Percentiles rank a stretch among this genome's conserved stretches.
Evolutionary conservation across 2,329 filamentous ascomycete species (phyloP).

Genomic region (Xenosphaeropsis pyriputrescens): DNA sequence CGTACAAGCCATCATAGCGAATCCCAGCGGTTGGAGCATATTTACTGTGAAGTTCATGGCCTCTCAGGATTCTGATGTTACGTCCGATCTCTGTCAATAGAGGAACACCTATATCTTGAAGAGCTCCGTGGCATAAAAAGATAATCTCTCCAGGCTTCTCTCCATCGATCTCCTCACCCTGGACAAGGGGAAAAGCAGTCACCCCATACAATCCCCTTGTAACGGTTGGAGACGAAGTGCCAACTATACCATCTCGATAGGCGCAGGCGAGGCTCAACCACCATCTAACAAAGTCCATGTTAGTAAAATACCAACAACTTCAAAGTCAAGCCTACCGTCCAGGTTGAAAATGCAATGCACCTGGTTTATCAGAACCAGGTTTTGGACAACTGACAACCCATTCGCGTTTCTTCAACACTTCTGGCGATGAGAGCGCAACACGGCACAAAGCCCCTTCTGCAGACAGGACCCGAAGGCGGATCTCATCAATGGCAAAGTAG

Average conservation of each 20-base stretch:
- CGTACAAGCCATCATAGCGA: conserved; percentile 43
- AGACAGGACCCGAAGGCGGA: neutral
- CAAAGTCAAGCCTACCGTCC: conserved; percentile 27
- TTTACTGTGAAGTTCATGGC: conserved; percentile 31
- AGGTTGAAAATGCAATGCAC: conserved; percentile 20
- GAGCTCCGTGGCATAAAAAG: conserved; percentile 29
- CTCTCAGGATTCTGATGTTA: conserved; percentile 35
- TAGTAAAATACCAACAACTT: neutral
- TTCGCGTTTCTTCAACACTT: neutral
- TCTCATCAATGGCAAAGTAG: neutral
- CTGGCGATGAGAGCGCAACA: neutral
- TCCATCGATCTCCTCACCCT: conserved; percentile 31
- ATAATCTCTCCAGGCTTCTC: conserved; percentile 18
- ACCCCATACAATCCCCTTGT: conserved; percentile 31
- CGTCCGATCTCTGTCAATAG: conserved; percentile 33
- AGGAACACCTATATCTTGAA: conserved; percentile 30
- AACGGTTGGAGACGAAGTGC: conserved; percentile 25
- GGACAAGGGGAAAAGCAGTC: conserved; percentile 32
- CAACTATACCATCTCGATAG: conserved; percentile 37
- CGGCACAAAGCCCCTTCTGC: neutral
- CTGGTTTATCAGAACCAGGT: neutral
- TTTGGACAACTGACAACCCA: neutral
- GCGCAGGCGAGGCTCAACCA: conserved; percentile 42
- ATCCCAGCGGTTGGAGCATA: conserved; percentile 35
- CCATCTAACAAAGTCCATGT: conserved; percentile 28